Percentiles rank a stretch among this genome's conserved stretches.
phyloP scores from a whole-genome alignment of 2,329 filamentous ascomycete species.

The Nemania abortiva region DNA sequence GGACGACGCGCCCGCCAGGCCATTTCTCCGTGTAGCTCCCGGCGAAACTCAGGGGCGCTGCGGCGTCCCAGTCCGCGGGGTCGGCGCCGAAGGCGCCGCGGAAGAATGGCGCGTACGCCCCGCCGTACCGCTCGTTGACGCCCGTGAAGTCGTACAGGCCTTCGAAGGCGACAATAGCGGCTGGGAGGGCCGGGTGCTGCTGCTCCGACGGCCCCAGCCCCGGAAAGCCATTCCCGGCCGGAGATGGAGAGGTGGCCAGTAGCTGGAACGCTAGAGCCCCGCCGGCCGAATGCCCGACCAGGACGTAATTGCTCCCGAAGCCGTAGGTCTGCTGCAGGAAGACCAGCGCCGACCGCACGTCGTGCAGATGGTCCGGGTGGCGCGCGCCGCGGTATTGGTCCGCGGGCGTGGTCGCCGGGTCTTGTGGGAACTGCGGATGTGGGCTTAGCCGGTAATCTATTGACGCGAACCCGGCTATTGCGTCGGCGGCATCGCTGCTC shows the following conservation, averaged over 20 bases:
- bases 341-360: constrained; percentile 65
- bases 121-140: constrained; percentile 61
- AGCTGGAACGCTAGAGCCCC: constrained; percentile 73
- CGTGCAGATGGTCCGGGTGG: constrained; percentile 72
- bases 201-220: constrained; percentile 46
- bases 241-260: constrained; percentile 53
- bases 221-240: constrained; percentile 49
- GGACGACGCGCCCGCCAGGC: constrained; percentile 47
- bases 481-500: background rate
- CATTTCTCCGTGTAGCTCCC: constrained; percentile 58
- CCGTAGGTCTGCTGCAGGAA: constrained; percentile 61
- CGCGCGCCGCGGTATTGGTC: constrained; percentile 56
- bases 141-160: constrained; percentile 75
- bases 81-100: constrained; percentile 71
- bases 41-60: constrained; percentile 64
- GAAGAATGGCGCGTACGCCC: constrained; percentile 69
- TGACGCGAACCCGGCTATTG: constrained; percentile 71
- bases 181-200: constrained; percentile 56
- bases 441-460: constrained; percentile 74
- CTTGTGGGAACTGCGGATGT: constrained; percentile 60
- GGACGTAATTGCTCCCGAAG: constrained; percentile 62
- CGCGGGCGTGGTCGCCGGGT: constrained; percentile 54
- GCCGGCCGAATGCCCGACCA: constrained; percentile 73
- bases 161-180: constrained; percentile 69
- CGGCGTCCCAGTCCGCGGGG: constrained; percentile 62